Evolutionary conservation across 2,329 filamentous ascomycete species (phyloP), one percentile per base, ranked within the genome.

Genomic region (Aschersonia sp.): DNA sequence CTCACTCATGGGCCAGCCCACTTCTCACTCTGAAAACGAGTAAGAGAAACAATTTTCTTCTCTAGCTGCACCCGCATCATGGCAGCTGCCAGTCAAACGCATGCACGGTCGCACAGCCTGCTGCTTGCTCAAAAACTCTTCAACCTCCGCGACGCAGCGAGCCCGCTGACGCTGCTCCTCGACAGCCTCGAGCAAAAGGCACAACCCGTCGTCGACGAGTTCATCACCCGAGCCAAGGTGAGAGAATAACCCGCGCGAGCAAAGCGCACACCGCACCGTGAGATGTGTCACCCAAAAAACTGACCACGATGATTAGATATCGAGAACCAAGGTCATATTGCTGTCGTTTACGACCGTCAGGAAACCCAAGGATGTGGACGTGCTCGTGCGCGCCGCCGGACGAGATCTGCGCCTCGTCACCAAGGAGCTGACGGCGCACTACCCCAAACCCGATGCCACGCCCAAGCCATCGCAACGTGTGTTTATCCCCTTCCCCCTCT

Each of bases 151-250:
- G 85, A 92, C 63, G 80, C 79, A 49, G 80, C 84, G 11, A 94
- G 87, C 45, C 90, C 90, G 3, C 79, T 97, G 58, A 96, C 89
- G 0, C 70, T 97, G 30, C 66, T 96, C 4, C 72, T 95, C 49
- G 90, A 97, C 63, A 86, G 75, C 35, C 71, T 96, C 32, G 87
- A 94, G 66, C 88, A 95, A 65, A 79, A 81, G 30, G 85, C 81
- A 6, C 73, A 71, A 32, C 81, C 81, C 0, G 66, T 95, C 4
- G 53, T 90, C 2, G 67, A 70, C 14, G 88, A 95, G 63, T 86
- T 90, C 63, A 77, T 85, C 47, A 70, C 73, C 44, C 76, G 89
- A 56, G 87, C 85, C 47, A 85, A 83, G 69, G 86, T 85, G 55
- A 22, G 47, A 4, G n/a, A 9, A 10, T 39, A 4, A 5, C 32